phyloP scores from a whole-genome alignment of 176 grass and related monocot species.

The Neostapfia colusana region DNA sequence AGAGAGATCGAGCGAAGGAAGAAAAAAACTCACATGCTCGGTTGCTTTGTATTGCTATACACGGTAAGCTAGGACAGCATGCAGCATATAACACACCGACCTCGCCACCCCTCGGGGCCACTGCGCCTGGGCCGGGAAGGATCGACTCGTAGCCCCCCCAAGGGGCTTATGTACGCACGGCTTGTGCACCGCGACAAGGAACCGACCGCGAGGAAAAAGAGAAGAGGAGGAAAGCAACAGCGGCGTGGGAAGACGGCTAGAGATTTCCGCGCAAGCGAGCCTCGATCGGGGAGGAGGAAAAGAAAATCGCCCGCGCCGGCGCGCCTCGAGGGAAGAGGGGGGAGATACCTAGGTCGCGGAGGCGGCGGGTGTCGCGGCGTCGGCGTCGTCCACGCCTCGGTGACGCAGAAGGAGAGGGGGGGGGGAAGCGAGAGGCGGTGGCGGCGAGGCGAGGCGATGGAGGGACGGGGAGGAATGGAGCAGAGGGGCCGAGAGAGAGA shows the following conservation, averaged over 20 bases:
- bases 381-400: slow-evolving; percentile 23
- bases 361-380: background rate
- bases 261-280: background rate
- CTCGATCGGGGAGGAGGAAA: background rate
- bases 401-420: background rate
- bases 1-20: background rate
- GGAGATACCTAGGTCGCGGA: slow-evolving; percentile 22
- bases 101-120: slow-evolving; percentile 18
- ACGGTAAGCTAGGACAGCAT: background rate
- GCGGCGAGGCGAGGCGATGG: slow-evolving; percentile 20
- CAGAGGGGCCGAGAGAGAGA: background rate
- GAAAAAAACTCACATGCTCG: background rate
- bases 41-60: background rate
- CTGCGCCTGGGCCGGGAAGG: slow-evolving; percentile 31
- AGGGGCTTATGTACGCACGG: background rate
- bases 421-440: slow-evolving; percentile 42
- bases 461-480: slow-evolving; percentile 49
- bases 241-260: background rate
- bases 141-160: background rate
- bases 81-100: background rate
- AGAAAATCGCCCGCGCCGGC: background rate
- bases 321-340: background rate
- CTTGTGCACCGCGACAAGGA: background rate
- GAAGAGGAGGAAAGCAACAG: background rate
- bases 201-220: background rate